phyloP scores from a whole-genome alignment of 805 yeast species.

The Cyberlindnera xishuangbannaensis region DNA sequence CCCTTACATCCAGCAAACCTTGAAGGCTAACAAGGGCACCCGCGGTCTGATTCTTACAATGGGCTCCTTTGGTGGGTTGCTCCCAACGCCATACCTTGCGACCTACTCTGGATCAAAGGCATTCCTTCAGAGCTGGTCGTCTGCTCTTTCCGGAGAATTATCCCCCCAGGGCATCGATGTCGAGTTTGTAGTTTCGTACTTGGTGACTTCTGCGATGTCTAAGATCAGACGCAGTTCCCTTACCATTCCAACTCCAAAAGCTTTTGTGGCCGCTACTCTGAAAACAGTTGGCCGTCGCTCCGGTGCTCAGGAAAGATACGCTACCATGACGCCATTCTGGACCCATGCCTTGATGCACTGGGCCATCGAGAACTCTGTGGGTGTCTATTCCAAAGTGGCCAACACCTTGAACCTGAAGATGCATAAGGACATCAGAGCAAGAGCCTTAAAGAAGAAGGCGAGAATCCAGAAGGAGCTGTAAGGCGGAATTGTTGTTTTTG shows the following conservation, averaged over 20 bases:
- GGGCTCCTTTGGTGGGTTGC: conserved; percentile 95
- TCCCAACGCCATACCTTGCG: conserved; percentile 89
- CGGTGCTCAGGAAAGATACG: conserved; percentile 90
- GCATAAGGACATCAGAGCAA: conserved; percentile 73
- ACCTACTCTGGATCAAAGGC: conserved; percentile 96
- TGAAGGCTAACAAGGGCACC: conserved; percentile 33
- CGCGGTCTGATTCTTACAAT: conserved; percentile 82
- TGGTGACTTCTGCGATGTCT: conserved; percentile 94
- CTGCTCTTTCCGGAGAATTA: conserved; percentile 83
- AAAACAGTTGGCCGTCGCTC: conserved; percentile 70
- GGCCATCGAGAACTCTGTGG: conserved; percentile 69
- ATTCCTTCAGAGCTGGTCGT: conserved; percentile 89
- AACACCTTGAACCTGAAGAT: conserved; percentile 62
- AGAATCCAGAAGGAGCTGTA: conserved; percentile 29
- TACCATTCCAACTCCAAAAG: conserved; percentile 74
- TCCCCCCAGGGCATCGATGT: conserved; percentile 69
- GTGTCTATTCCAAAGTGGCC: conserved; percentile 71
- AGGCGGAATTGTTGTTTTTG: too few relatives aligned
- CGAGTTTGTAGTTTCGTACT: conserved; percentile 76
- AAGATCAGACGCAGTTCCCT: conserved; percentile 75
- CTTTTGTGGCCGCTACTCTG: conserved; percentile 71
- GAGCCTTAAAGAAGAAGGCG: conserved; percentile 77
- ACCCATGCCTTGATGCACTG: conserved; percentile 90
- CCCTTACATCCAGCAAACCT: conserved; percentile 59
- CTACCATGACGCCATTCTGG: conserved; percentile 88